Evolutionary conservation across 2,329 filamentous ascomycete genomes (phyloP), one percentile per base, ranked within the genome.

Genomic region (Colletotrichum phormii): DNA sequence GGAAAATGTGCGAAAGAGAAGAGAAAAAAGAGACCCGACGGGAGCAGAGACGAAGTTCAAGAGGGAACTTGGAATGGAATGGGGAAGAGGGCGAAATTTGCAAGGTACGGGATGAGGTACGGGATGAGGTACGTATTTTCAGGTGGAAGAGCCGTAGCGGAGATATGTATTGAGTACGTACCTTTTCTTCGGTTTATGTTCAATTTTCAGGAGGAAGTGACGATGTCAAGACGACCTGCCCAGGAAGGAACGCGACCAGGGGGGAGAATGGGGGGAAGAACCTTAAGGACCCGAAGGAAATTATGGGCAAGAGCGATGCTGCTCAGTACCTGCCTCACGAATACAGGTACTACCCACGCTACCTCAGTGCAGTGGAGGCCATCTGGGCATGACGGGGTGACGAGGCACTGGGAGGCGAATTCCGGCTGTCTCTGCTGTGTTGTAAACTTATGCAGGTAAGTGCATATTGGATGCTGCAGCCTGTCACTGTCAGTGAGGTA

Each of bases 81-180:
- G 31, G 42, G 37, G 5, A 7, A 51, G 31, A 33, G 18, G n/a
- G 24, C 11, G 22, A 33, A 18, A 51, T 8, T 22, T n/a, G 51
- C 33, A 18, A 46, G 35, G 26, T 4, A 26, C 24, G 26, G 9
- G 33, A 18, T n/a, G n/a, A n/a, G n/a, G n/a, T 26, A 26, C 24
- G 24, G 24, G 24, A 26, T 18, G 24, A 33, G 63, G 63, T 71
- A 71, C 67, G 63, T 71, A 57, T 58, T 67, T 49, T 61, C 67
- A 33, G 55, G 67, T 42, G 63, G 33, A 26, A 13, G 33, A 42
- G n/a, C 49, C 60, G 67, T 33, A 37, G 33, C 35, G 33, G 55
- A 33, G 55, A 37, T 61, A 61, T 51, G 71, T 73, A 64, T 35
- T 5, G 8, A 29, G 22, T 54, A 64, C 49, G 46, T 64, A 73